Percentiles rank a stretch among this genome's conserved stretches.
Conservation (phyloP, 352 stramenopile genomes). For the Globisporangium paroecandrum region DNA sequence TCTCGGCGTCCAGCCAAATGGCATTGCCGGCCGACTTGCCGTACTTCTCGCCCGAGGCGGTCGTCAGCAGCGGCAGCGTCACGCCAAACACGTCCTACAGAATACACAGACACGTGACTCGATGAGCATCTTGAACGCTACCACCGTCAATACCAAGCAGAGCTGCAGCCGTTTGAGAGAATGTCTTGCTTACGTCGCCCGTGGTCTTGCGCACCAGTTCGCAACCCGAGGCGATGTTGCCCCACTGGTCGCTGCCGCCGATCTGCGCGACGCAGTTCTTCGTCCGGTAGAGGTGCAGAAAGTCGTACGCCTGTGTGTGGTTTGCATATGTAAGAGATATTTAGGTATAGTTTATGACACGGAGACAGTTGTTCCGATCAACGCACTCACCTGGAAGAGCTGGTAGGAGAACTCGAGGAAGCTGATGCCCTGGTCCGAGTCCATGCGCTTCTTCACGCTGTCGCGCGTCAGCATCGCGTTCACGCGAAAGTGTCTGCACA, state of each 20-base stretch:
- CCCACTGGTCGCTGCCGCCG: conserved; percentile 99
- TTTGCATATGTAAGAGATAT: neutral
- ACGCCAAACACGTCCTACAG: conserved; percentile 88
- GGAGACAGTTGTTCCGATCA: neutral
- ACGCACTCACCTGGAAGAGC: conserved; percentile 88
- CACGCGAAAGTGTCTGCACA: conserved; percentile 91
- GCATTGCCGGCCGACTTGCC: conserved; percentile 98
- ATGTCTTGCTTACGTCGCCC: conserved; percentile 30
- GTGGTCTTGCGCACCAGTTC: conserved; percentile 94
- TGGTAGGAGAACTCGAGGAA: conserved; percentile 99
- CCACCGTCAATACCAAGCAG: neutral
- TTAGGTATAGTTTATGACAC: neutral
- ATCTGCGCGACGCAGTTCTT: conserved; percentile 94
- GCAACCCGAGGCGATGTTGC: conserved; percentile 97
- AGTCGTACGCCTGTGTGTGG: conserved; percentile 92
- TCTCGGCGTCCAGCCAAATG: conserved; percentile 96
- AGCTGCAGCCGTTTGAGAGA: neutral
- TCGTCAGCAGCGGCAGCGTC: conserved; percentile 97
- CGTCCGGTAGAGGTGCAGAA: conserved; percentile 93
- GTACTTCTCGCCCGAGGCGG: conserved; percentile 97
- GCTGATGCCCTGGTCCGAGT: conserved; percentile 93
- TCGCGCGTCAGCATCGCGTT: conserved; percentile 99
- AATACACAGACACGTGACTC: neutral
- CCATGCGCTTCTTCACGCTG: conserved; percentile 96
- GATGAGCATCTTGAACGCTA: neutral